Evolutionary conservation across 306 rosid genomes (phyloP), one percentile per base, ranked within the genome.

Genomic region (Vicia villosa): DNA sequence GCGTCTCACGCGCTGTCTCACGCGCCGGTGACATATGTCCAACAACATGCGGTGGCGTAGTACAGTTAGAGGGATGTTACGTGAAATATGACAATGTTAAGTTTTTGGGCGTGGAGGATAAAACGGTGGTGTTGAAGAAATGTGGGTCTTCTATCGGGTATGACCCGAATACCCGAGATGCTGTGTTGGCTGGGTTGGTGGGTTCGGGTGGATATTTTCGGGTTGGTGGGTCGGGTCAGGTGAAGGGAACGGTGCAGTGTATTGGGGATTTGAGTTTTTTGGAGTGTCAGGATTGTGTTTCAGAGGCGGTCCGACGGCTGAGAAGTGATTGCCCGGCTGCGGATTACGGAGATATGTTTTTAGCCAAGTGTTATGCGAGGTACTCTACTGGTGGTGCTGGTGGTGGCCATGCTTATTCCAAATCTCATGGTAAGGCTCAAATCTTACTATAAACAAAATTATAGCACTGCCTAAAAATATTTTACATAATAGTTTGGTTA

Each of bases 31-130:
- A 11, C 1, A 41, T 93, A 28, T 90, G 98, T 66, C 45, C 83
- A 1, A 70, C 50, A 8, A 32, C 85, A 0, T 82, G 92, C 22
- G 96, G 98, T 0, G 97, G 87, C 1, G 96, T 86, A 13, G 72
- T 90, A 10, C 98, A 94, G 83, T 83, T 94, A 0, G 83, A 90
- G 3, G 98, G 96, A 0, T 94, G 98, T 65, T 90, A 77, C 75
- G 82, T 94, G 43, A 94, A 94, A 79, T 94, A 85, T 77, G 97
- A 94, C 28, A 94, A 90, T 72, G 74, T 75, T 0, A 71, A 75
- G 6, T 94, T 94, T 22, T 38, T 94, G 1, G 97, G 98, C 0
- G 84, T 68, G 30, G 95, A 90, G 73, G 98, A 94, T 52, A 94
- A 90, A 83, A 73, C 89, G 1, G 83, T 94, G 46, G 90, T 84